phyloP scores from a whole-genome alignment of 164 flowering plant genomes.

The Liquidambar formosana region DNA sequence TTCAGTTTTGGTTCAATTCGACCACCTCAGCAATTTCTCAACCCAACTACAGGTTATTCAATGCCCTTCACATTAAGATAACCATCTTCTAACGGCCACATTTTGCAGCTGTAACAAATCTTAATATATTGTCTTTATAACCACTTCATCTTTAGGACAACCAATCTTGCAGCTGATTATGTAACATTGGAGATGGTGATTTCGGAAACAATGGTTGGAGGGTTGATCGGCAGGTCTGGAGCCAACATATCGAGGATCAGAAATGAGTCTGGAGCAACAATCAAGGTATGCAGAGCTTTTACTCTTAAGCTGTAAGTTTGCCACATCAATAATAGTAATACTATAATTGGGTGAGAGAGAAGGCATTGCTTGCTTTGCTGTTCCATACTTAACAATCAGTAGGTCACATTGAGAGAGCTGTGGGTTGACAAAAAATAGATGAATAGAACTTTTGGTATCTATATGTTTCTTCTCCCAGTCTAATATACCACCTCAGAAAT shows the following conservation, averaged over 20 bases:
- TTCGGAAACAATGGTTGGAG: slow-evolving; percentile 77
- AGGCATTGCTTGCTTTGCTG: no score
- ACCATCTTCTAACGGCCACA: slow-evolving; percentile 14
- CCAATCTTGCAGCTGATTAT: slow-evolving; percentile 85
- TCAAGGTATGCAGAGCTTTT: slow-evolving; percentile 51
- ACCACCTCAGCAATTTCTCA: slow-evolving; percentile 44
- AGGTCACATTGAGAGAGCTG: not conserved
- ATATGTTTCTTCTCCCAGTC: not conserved
- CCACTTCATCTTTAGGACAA: slow-evolving; percentile 61
- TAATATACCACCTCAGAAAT: not conserved
- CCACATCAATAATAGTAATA: not conserved
- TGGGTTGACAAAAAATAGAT: no score
- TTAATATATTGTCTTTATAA: slow-evolving; percentile 41
- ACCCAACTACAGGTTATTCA: slow-evolving; percentile 69
- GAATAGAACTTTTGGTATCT: no score
- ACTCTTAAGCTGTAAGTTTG: not conserved
- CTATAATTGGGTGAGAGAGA: not conserved
- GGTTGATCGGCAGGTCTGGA: slow-evolving; percentile 83
- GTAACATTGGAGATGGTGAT: slow-evolving; percentile 71
- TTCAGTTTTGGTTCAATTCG: slow-evolving; percentile 38
- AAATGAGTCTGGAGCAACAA: slow-evolving; percentile 72
- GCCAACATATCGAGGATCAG: slow-evolving; percentile 85
- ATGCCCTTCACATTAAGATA: slow-evolving; percentile 13
- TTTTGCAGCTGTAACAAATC: slow-evolving; percentile 25
- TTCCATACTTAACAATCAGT: not conserved